Evolutionary conservation across 495 filamentous ascomycete genomes (phyloP), one percentile per base, ranked within the genome.

Genomic region (Daldinia decipiens): DNA sequence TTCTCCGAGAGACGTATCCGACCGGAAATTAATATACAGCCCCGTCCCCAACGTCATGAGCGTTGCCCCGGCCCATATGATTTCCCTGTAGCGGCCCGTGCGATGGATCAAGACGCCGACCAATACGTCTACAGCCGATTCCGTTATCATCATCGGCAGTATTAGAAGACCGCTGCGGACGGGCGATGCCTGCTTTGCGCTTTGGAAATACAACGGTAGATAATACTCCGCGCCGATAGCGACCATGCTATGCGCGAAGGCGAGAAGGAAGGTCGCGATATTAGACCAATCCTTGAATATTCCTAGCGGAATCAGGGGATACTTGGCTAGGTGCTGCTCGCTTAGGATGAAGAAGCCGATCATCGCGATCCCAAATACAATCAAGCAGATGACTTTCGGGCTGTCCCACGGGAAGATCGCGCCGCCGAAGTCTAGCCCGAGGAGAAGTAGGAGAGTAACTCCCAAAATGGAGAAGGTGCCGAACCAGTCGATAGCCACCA

Each of bases 361-460:
- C 21, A 86, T 84, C 13, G 86, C 38, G 17, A 87, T 55, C 13
- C 92, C 91, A 53, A 92, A 90, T 27, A 92, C 76, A 62, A 94
- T 84, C 38, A 93, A 80, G 74, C 90, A 91, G 62, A 94, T 84
- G 54, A 93, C 90, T 3, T 85, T 87, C 5, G 90, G 79, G 0
- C 89, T 92, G 50, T 75, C 75, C 91, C 91, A 93, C 27, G 91
- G 89, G 72, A 85, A 86, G 21, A 81, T 84, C 55, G 88, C 79
- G 21, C 92, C 92, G 47, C 91, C 91, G 63, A 90, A 91, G 64
- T 92, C 85, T 13, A 93, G 82, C 5, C 89, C 91, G 38, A 93
- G 85, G n/a, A 93, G 86, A 65, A 93, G 85, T 82, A 93, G 90
- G 13, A 92, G 78, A 0, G 88, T 90, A 1, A 87, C 87, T 15